Evolutionary conservation across 2,329 filamentous ascomycete genomes (phyloP).

Genomic region (Hypoxylon sp.): DNA sequence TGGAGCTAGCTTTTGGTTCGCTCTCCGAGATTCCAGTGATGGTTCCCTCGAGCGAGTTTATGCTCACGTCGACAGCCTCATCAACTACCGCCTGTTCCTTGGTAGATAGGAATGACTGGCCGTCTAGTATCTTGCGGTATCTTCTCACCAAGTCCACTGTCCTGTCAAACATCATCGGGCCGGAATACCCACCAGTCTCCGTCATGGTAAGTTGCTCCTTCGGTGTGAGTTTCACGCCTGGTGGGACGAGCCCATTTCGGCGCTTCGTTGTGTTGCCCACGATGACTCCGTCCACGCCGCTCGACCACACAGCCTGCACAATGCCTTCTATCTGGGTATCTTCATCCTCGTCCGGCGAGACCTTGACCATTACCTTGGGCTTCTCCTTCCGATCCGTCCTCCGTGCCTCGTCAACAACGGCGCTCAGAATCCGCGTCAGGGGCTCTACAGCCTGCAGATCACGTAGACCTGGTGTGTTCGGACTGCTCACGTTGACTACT

Average conservation of each 20-base stretch:
- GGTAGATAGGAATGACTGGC: conserved; percentile 58
- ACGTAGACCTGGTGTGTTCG: conserved; percentile 93
- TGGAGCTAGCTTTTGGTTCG: conserved; percentile 59
- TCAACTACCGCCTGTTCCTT: conserved; percentile 51
- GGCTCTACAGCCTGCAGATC: conserved; percentile 89
- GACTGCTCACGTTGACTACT: conserved; percentile 98
- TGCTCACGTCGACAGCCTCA: conserved; percentile 54
- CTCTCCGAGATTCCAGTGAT: conserved; percentile 52
- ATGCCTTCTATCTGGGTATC: conserved; percentile 89
- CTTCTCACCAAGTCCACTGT: conserved; percentile 83
- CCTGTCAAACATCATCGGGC: conserved; percentile 87
- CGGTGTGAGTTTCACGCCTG: conserved; percentile 73
- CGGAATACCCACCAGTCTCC: conserved; percentile 91
- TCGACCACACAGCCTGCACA: conserved; percentile 84
- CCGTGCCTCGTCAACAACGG: conserved; percentile 85
- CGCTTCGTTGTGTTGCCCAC: conserved; percentile 97
- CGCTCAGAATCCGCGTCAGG: conserved; percentile 82
- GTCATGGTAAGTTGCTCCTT: conserved; percentile 77
- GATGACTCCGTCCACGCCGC: conserved; percentile 94
- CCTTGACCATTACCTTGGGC: conserved; percentile 95
- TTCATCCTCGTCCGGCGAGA: conserved; percentile 94
- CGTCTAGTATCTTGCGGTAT: conserved; percentile 80
- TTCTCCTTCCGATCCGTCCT: conserved; percentile 77
- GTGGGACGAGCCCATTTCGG: conserved; percentile 78
- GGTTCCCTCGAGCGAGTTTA: conserved; percentile 55